These are phyloP conservation scores for Diaporthe caulivora DNA, from an alignment of 2,329 filamentous ascomycete genomes.

Conservation along the genomic window DNA sequence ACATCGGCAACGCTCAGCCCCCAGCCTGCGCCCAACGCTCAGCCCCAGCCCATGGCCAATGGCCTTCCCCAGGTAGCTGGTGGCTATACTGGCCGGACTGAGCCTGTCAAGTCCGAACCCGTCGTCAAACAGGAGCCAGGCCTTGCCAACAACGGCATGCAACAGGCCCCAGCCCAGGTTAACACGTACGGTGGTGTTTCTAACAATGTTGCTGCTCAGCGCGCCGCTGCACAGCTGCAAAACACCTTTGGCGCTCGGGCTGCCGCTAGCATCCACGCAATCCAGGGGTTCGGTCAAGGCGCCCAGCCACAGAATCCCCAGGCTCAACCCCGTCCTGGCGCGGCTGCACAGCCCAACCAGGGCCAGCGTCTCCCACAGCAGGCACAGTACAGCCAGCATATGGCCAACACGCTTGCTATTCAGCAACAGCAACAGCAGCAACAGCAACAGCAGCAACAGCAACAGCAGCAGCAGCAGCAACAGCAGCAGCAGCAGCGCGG, in stretches of 20 bases:
- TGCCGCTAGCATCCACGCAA: constrained; percentile 75
- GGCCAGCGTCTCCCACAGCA: constrained; percentile 39
- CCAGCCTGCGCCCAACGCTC: constrained; percentile 46
- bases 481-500: constrained; percentile 41
- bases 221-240: constrained; percentile 69
- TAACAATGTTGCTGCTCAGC: constrained; percentile 59
- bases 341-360: constrained; percentile 42
- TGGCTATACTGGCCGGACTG: constrained; percentile 62
- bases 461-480: constrained; percentile 46
- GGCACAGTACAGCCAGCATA: constrained; percentile 50
- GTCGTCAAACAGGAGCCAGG: constrained; percentile 63
- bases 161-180: constrained; percentile 47
- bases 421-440: constrained; percentile 46
- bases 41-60: constrained; percentile 45
- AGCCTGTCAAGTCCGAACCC: constrained; percentile 62
- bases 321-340: constrained; percentile 43
- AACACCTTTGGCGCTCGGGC: constrained; percentile 73
- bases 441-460: constrained; percentile 41
- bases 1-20: constrained; percentile 51
- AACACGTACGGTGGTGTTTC: constrained; percentile 40
- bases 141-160: constrained; percentile 46
- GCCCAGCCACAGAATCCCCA: constrained; percentile 47
- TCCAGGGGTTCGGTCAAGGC: constrained; percentile 60
- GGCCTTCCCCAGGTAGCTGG: constrained; percentile 47
- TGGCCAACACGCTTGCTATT: constrained; percentile 48